phyloP scores from a whole-genome alignment of 148 eudicot species.

The Camellia lanceoleosa region DNA sequence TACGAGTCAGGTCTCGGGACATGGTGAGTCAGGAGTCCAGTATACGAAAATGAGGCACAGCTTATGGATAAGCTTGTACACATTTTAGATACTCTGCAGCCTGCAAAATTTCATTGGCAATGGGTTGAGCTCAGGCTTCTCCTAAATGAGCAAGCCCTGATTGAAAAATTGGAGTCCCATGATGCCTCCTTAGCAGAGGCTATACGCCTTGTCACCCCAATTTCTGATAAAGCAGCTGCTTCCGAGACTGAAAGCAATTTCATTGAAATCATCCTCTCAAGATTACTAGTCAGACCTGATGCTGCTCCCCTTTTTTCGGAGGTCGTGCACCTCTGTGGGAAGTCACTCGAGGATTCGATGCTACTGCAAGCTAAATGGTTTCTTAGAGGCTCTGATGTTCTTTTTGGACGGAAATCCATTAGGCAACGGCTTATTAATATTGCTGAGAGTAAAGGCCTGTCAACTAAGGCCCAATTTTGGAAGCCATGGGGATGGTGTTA shows the following conservation, averaged over 20 bases:
- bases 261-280: slow-evolving; percentile 68
- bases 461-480: slow-evolving; percentile 67
- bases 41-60: slow-evolving; percentile 57
- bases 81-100: slow-evolving; percentile 81
- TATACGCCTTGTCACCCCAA: slow-evolving; percentile 61
- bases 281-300: slow-evolving; percentile 89
- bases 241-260: slow-evolving; percentile 81
- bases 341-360: slow-evolving; percentile 83
- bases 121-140: slow-evolving; percentile 96
- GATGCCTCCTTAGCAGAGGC: slow-evolving; percentile 73
- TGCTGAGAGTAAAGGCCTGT: slow-evolving; percentile 71
- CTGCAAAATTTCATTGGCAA: slow-evolving; percentile 99
- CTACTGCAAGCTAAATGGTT: slow-evolving; percentile 82
- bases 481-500: slow-evolving; percentile 95
- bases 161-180: slow-evolving; percentile 57
- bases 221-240: slow-evolving; percentile 54
- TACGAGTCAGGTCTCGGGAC: slow-evolving; percentile 38
- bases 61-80: slow-evolving; percentile 68
- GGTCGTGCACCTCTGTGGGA: slow-evolving; percentile 81
- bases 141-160: slow-evolving; percentile 73
- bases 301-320: slow-evolving; percentile 91
- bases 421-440: slow-evolving; percentile 72
- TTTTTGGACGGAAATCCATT: slow-evolving; percentile 84
- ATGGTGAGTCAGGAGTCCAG: slow-evolving; percentile 40
- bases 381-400: slow-evolving; percentile 77